Evolutionary conservation across 2,329 filamentous ascomycete species (phyloP).

Genomic region (Echinosphaeria canescens): DNA sequence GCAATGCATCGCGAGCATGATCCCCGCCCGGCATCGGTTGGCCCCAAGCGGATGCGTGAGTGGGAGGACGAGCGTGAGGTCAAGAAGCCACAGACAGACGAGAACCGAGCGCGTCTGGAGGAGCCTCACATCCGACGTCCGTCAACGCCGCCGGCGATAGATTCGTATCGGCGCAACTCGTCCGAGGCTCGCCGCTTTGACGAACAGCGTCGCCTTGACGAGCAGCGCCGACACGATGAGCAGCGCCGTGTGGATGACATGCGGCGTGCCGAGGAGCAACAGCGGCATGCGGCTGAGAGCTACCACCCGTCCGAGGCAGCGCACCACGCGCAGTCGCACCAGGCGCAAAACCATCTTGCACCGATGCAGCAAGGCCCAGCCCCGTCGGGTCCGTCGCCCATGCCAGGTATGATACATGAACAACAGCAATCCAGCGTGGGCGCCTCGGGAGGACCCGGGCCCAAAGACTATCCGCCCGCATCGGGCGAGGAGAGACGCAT

Average conservation of each 20-base stretch:
- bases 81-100: conserved; percentile 80
- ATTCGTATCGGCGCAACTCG: conserved; percentile 52
- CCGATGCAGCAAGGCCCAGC: conserved; percentile 33
- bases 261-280: conserved; percentile 32
- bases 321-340: conserved; percentile 52
- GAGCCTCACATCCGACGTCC: conserved; percentile 63
- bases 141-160: conserved; percentile 42
- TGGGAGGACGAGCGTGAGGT: conserved; percentile 69
- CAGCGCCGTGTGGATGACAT: conserved; percentile 37
- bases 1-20: conserved; percentile 42
- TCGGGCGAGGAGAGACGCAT: conserved; percentile 31
- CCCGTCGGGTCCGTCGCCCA: conserved; percentile 27
- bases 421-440: too few relatives aligned
- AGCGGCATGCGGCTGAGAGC: conserved; percentile 51
- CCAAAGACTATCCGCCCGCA: conserved; percentile 24
- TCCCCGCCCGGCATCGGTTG: conserved; percentile 56
- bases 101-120: conserved; percentile 68
- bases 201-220: conserved; percentile 37
- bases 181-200: conserved; percentile 48
- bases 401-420: conserved; percentile 29
- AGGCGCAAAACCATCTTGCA: conserved; percentile 34
- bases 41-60: conserved; percentile 69
- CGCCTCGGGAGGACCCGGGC: conserved; percentile 17
- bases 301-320: conserved; percentile 90
- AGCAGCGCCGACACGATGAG: conserved; percentile 24